phyloP scores from a whole-genome alignment of 148 eudicot genomes.

The Chenopodium formosanum region DNA sequence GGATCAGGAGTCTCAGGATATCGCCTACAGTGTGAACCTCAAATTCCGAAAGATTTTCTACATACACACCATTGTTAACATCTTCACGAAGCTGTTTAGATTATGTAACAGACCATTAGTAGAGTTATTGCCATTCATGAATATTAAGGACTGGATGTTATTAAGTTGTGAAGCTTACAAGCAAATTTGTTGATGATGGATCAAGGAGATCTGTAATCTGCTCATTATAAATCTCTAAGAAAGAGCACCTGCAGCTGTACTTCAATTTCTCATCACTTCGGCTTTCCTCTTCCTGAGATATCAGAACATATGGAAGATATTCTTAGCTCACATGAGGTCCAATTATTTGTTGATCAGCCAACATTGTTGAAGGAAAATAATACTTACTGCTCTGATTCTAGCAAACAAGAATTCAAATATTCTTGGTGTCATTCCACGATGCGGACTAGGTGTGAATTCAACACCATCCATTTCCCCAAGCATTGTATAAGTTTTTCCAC shows the following conservation, averaged over 20 bases:
- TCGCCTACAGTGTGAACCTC: conserved; percentile 88
- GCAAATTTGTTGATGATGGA: conserved; percentile 89
- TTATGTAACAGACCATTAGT: conserved; percentile 9
- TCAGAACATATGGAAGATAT: conserved; percentile 14
- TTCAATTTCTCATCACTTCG: conserved; percentile 80
- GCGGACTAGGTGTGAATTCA: conserved; percentile 70
- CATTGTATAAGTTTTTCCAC: conserved; percentile 97
- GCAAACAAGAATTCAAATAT: conserved; percentile 97
- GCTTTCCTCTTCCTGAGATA: conserved; percentile 87
- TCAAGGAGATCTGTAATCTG: conserved; percentile 94
- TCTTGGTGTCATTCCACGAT: conserved; percentile 97
- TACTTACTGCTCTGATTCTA: conserved; percentile 83
- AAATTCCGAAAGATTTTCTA: conserved; percentile 92
- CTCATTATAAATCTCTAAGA: conserved; percentile 94
- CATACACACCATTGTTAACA: conserved; percentile 84
- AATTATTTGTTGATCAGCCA: conserved; percentile 4
- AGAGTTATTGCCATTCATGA: not conserved
- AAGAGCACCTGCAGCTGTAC: conserved; percentile 95
- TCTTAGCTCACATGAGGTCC: not conserved
- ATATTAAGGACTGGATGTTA: not conserved
- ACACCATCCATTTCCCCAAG: conserved; percentile 89
- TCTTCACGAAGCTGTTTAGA: conserved; percentile 79
- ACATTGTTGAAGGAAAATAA: conserved; percentile 8
- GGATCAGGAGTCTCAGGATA: conserved; percentile 74
- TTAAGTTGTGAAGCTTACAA: conserved; percentile 41